These are phyloP conservation scores for Tardiomyces digboiensis DNA, from an alignment of 1,139 yeast genomes.

Conservation along the genomic window DNA sequence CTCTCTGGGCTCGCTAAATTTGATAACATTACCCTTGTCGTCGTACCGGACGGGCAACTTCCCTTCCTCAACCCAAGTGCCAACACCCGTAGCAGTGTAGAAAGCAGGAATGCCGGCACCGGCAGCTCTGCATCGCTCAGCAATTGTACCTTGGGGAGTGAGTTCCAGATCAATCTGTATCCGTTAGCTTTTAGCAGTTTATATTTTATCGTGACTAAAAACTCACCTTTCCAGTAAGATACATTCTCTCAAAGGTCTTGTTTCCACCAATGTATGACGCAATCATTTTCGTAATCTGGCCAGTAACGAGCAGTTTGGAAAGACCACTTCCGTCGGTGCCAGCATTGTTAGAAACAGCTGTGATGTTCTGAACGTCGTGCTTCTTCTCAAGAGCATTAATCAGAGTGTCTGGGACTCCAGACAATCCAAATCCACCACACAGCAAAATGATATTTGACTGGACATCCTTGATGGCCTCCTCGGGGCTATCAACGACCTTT, in stretches of 20 bases:
- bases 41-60: constrained; percentile 36
- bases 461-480: constrained; percentile 16
- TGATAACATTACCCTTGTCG: constrained; percentile 28
- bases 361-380: constrained; percentile 29
- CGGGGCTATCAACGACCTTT: constrained; percentile 8
- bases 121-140: constrained; percentile 42
- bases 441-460: constrained; percentile 30
- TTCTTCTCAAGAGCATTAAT: constrained; percentile 31
- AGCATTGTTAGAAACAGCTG: constrained; percentile 44
- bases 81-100: constrained; percentile 41
- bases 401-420: constrained; percentile 40
- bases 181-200: not conserved
- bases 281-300: constrained; percentile 39
- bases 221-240: constrained; percentile 29
- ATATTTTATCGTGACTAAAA: not conserved
- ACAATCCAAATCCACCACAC: constrained; percentile 42
- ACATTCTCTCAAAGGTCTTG: constrained; percentile 34
- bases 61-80: constrained; percentile 43
- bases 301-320: constrained; percentile 32
- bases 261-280: constrained; percentile 41
- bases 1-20: constrained; percentile 33
- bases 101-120: constrained; percentile 44
- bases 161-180: constrained; percentile 36
- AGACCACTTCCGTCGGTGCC: constrained; percentile 40
- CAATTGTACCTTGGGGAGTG: constrained; percentile 43